Evolutionary conservation across 345 rosid species (phyloP).

Genomic region (Citrus unshiu): DNA sequence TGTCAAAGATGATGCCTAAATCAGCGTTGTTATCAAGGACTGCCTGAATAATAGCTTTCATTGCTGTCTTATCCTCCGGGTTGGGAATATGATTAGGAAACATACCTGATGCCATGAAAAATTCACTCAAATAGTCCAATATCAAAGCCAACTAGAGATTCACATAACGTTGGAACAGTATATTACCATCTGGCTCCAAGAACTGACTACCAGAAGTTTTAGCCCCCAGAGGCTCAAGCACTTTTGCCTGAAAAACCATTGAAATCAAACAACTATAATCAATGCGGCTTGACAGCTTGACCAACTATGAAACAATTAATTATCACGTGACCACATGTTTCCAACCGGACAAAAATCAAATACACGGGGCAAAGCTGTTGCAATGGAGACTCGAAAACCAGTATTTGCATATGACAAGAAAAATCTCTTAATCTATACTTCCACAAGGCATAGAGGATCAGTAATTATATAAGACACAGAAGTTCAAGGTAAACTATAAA

Average conservation of each 20-base stretch:
- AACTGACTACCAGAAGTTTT: constrained; percentile 89
- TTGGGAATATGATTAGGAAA: constrained; percentile 99
- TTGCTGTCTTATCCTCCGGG: constrained; percentile 93
- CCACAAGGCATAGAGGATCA: neutral
- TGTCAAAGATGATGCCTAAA: constrained; percentile 95
- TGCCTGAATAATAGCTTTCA: constrained; percentile 84
- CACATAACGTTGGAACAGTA: neutral
- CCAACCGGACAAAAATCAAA: neutral
- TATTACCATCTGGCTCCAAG: constrained; percentile 93
- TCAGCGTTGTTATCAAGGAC: constrained; percentile 92
- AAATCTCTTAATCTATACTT: neutral
- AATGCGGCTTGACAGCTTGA: neutral
- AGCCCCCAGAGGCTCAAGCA: constrained; percentile 96
- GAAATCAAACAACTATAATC: constrained; percentile 4
- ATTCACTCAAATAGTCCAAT: constrained; percentile 2
- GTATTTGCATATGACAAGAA: neutral
- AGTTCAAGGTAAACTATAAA: neutral
- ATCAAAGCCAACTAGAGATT: constrained; percentile 10
- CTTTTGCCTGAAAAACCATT: constrained; percentile 62
- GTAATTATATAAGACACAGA: neutral
- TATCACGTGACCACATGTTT: neutral
- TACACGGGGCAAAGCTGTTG: neutral
- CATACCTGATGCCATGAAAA: constrained; percentile 48
- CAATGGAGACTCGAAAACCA: neutral
- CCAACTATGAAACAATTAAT: neutral